A percentile compares a stretch with the other conserved stretches of the same genome.
phyloP scores from a whole-genome alignment of 148 eudicot genomes.

The Cornus florida region DNA sequence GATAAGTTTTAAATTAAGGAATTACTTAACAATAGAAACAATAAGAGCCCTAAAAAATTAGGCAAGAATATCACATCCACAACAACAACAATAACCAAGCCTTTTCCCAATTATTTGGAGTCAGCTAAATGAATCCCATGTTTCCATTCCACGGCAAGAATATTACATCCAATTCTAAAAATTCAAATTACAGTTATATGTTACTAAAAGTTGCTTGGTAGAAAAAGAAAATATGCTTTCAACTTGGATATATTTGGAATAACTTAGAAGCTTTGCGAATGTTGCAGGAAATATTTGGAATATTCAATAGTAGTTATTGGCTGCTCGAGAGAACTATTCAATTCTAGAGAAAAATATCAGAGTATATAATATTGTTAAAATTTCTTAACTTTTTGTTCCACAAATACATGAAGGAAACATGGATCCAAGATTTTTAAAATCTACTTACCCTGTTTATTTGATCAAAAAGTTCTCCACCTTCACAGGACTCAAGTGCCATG shows the following conservation, averaged over 20 bases:
- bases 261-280: background rate
- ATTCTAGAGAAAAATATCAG: background rate
- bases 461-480: constrained; percentile 99
- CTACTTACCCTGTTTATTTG: constrained; percentile 93
- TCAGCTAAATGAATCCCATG: too few relatives aligned
- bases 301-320: background rate
- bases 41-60: background rate
- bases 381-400: background rate
- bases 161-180: background rate
- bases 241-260: background rate
- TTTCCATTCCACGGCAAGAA: background rate
- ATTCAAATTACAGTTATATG: background rate
- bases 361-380: background rate
- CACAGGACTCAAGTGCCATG: constrained; percentile 99
- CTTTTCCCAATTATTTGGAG: too few relatives aligned
- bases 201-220: background rate
- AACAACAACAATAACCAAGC: too few relatives aligned
- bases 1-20: background rate
- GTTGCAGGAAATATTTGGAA: background rate
- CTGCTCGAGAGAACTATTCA: background rate
- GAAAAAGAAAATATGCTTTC: background rate
- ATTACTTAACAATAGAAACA: background rate
- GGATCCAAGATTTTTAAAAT: constrained; percentile 1
- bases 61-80: background rate
- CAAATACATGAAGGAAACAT: background rate